phyloP scores from a whole-genome alignment of 805 yeast genomes.

The Myxozyma kluyveri region DNA sequence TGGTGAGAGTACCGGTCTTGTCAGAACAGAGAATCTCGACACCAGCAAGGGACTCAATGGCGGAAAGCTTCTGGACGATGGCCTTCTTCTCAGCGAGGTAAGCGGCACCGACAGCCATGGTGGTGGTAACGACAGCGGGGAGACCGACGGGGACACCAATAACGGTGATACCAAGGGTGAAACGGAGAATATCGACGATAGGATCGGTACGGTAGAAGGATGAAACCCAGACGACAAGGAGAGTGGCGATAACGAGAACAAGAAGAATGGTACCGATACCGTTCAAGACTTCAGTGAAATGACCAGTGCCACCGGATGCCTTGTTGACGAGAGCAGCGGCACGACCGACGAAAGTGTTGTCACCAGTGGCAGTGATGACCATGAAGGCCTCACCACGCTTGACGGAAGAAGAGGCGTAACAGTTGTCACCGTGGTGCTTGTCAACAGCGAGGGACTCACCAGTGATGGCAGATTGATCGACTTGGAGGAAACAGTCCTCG shows the following conservation, averaged over 20 bases:
- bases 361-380: constrained; percentile 95
- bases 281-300: constrained; percentile 94
- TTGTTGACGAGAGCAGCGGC: constrained; percentile 95
- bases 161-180: constrained; percentile 92
- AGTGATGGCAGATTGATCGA: constrained; percentile 95
- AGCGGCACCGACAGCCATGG: constrained; percentile 99
- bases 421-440: constrained; percentile 82
- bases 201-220: constrained; percentile 88
- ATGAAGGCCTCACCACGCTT: constrained; percentile 95
- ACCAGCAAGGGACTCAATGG: constrained; percentile 96
- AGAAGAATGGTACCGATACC: constrained; percentile 93
- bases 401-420: constrained; percentile 90
- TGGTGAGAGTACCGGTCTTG: constrained; percentile 97
- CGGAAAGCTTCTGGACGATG: constrained; percentile 93
- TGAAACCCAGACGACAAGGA: constrained; percentile 87
- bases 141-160: constrained; percentile 98
- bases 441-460: constrained; percentile 97
- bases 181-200: constrained; percentile 85
- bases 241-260: constrained; percentile 82
- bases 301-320: constrained; percentile 92
- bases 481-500: constrained; percentile 82
- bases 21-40: constrained; percentile 97
- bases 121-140: constrained; percentile 97
- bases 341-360: constrained; percentile 93
- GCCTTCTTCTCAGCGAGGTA: constrained; percentile 96